Conservation (phyloP, 2,329 filamentous ascomycete genomes). For the Dactylella cylindrospora region DNA sequence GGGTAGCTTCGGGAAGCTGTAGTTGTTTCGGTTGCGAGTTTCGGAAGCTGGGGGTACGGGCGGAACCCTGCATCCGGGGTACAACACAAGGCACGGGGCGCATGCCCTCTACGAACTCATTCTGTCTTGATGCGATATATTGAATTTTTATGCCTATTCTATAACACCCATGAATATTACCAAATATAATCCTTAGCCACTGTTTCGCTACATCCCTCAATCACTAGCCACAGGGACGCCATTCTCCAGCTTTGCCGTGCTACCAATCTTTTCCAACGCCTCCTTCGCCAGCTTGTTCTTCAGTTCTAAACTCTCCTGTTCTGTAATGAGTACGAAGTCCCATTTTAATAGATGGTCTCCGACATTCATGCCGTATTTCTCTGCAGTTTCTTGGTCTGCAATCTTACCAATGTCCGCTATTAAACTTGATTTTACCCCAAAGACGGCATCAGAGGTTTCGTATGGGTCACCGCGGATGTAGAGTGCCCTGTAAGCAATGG, state of each 20-base stretch:
- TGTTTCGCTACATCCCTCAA: not conserved
- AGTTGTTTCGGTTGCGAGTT: conserved; percentile 32
- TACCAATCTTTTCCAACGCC: conserved; percentile 67
- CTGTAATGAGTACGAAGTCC: conserved; percentile 75
- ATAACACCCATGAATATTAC: no score
- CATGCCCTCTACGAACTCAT: no score
- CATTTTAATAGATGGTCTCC: conserved; percentile 67
- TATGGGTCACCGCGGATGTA: conserved; percentile 78
- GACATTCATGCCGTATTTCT: conserved; percentile 65
- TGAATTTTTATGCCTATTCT: no score
- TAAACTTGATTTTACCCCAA: conserved; percentile 80
- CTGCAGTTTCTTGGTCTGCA: conserved; percentile 58
- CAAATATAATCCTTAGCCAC: no score
- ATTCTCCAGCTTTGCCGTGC: conserved; percentile 71
- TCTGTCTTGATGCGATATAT: no score
- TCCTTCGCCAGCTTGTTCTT: conserved; percentile 67
- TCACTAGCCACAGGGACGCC: conserved; percentile 73
- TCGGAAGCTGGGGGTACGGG: conserved; percentile 31
- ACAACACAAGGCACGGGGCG: no score
- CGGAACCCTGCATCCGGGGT: conserved; percentile 16
- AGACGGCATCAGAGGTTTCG: conserved; percentile 80
- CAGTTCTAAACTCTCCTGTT: conserved; percentile 67
- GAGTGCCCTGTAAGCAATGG: conserved; percentile 56
- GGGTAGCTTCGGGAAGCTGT: conserved; percentile 35
- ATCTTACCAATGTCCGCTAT: conserved; percentile 65